Evolutionary conservation across 208 protist species (phyloP).

Genomic region (Crithidia bombi): DNA sequence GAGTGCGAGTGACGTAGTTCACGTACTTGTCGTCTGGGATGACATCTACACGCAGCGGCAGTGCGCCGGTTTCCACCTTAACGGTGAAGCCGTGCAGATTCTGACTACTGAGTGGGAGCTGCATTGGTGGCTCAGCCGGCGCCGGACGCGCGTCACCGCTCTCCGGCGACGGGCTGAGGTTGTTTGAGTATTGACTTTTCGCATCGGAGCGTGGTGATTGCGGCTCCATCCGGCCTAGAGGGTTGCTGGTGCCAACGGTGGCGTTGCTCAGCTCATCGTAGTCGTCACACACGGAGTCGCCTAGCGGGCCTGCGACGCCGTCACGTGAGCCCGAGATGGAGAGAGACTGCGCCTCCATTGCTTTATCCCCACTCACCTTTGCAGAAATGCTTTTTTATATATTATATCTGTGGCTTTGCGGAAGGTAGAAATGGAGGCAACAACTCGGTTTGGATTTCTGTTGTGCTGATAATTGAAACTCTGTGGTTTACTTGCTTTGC

Average conservation of each 20-base stretch:
- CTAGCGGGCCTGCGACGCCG: conserved; percentile 1
- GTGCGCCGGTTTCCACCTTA: conserved; percentile 31
- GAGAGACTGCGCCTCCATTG: conserved; percentile 24
- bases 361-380: neutral
- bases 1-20: conserved; percentile 8
- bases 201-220: conserved; percentile 21
- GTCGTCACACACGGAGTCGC: conserved; percentile 36
- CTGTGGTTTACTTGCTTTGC: too few species aligned
- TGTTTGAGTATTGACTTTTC: conserved; percentile 16
- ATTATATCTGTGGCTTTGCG: neutral
- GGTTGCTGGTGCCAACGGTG: conserved; percentile 39
- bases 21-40: conserved; percentile 31
- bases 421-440: too few species aligned
- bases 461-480: neutral
- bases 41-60: conserved; percentile 56
- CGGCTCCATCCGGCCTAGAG: neutral
- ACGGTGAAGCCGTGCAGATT: conserved; percentile 52
- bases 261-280: conserved; percentile 55
- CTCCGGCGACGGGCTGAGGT: conserved; percentile 8
- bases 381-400: neutral
- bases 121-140: conserved; percentile 18
- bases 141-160: neutral
- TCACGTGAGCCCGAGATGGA: conserved; percentile 24
- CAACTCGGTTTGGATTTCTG: too few species aligned
- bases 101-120: conserved; percentile 47